Evolutionary conservation across 2,329 filamentous ascomycete species (phyloP), one percentile per base, ranked within the genome.

Genomic region (Furcasterigmium sp.): DNA sequence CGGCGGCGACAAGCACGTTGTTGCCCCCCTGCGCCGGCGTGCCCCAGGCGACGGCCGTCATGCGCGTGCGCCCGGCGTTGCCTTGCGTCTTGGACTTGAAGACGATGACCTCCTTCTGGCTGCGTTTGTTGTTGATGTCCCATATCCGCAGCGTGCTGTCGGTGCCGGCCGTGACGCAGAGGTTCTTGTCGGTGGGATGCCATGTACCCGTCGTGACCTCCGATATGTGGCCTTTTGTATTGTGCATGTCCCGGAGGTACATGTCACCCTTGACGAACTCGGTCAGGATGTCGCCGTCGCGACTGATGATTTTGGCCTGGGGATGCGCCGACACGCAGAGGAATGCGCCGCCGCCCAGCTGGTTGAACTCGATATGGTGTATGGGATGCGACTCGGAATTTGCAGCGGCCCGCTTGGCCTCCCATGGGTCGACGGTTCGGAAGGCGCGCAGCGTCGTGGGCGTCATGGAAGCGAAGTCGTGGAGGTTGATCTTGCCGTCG

Each of bases 251-350:
- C 43, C 91, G 80, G 52, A 98, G 69, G 57, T 98, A 98, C 91
- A 97, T 97, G 61, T 98, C 93, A 37, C 93, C 93, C 67, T 98
- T 98, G 53, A 90, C 85, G 52, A 95, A 97, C 58, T 96, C 90
- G 1, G 85, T 84, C 39, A 94, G 56, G 8, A 86, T 75, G 36
- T 94, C 88, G 30, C 93, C 93, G 67, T 98, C 91, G 56, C 93
- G 82, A 54, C 81, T 87, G 61, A 97, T 75, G 19, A 98, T 82
- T 62, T 90, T 91, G 11, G 91, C 88, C 62, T 97, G 91, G 2
- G 91, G 84, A 32, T 91, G 87, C 7, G 91, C 90, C 8, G 90
- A 86, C 36, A 97, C 75, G 53, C 93, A 94, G 26, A 98, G 78
- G 47, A 98, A 82, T 47, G 86, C 81, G 49, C 82, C 78, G 9